Conservation (phyloP, 2,329 filamentous ascomycete genomes). For the Xylaria sp. region DNA sequence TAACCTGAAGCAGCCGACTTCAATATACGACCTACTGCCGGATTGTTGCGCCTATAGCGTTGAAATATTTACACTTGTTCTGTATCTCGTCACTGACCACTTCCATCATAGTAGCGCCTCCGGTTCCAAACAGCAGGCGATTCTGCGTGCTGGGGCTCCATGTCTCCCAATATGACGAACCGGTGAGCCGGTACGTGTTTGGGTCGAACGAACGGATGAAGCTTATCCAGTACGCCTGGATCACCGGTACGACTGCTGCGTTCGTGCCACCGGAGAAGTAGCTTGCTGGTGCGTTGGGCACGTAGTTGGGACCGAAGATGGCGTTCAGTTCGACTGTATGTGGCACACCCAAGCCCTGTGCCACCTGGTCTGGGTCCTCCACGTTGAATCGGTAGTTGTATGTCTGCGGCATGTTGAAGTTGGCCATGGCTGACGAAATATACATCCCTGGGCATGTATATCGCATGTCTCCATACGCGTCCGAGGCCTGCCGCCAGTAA, state of each 20-base stretch:
- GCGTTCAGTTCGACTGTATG: constrained; percentile 63
- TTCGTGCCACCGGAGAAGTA: constrained; percentile 52
- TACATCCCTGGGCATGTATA: constrained; percentile 60
- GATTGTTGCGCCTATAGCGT: constrained; percentile 42
- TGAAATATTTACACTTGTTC: constrained; percentile 45
- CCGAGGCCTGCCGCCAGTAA: constrained; percentile 54
- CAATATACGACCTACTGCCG: constrained; percentile 35
- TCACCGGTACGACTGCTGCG: constrained; percentile 50
- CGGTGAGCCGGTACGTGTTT: constrained; percentile 39
- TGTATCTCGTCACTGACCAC: constrained; percentile 35
- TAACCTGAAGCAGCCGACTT: background rate
- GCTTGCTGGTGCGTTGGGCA: constrained; percentile 43
- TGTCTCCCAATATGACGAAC: constrained; percentile 25
- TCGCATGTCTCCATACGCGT: constrained; percentile 59
- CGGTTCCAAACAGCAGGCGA: constrained; percentile 41
- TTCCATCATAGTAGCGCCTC: constrained; percentile 41
- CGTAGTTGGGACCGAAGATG: constrained; percentile 60
- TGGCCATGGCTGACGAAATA: constrained; percentile 39
- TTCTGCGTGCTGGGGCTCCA: constrained; percentile 26
- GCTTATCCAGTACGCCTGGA: constrained; percentile 69
- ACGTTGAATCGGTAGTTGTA: constrained; percentile 71
- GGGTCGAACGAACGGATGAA: constrained; percentile 65
- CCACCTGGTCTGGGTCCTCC: constrained; percentile 49
- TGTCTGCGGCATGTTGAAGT: constrained; percentile 32
- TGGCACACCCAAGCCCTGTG: constrained; percentile 55